Percentiles rank a stretch among this genome's conserved stretches.
Conservation (phyloP, 2,329 filamentous ascomycete genomes). For the Aspergillus puulaauensis region DNA sequence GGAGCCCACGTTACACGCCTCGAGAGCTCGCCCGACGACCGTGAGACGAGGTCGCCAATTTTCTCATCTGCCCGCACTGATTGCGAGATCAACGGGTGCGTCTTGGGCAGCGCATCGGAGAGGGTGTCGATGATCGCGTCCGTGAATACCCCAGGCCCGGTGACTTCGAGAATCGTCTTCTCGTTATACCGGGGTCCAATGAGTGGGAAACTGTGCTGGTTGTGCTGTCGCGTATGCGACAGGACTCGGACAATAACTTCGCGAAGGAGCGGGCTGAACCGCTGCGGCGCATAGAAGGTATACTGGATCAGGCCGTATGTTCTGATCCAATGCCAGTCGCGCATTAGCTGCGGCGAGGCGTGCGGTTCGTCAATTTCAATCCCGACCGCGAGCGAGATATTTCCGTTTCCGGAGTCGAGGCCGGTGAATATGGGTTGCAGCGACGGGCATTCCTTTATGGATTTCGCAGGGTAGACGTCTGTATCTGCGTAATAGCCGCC, state of each 20-base stretch:
- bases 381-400: slow-evolving; percentile 34
- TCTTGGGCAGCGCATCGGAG: slow-evolving; percentile 26
- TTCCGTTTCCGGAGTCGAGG: slow-evolving; percentile 4
- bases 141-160: slow-evolving; percentile 35
- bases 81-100: slow-evolving; percentile 23
- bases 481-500: slow-evolving; percentile 38
- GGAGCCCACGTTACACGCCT: slow-evolving; percentile 36
- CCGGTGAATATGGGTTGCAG: slow-evolving; percentile 19
- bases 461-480: slow-evolving; percentile 28
- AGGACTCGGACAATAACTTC: slow-evolving; percentile 32
- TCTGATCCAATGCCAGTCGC: slow-evolving; percentile 35
- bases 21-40: slow-evolving; percentile 3
- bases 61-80: slow-evolving; percentile 24
- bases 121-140: slow-evolving; percentile 33
- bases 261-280: slow-evolving; percentile 35
- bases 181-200: slow-evolving; percentile 24
- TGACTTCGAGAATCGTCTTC: slow-evolving; percentile 30
- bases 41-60: slow-evolving; percentile 21
- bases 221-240: slow-evolving; percentile 30
- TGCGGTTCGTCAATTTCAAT: slow-evolving; percentile 38
- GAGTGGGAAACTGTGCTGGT: slow-evolving; percentile 15
- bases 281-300: slow-evolving; percentile 34
- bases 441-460: slow-evolving; percentile 30
- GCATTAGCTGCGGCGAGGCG: slow-evolving; percentile 30
- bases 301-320: slow-evolving; percentile 37